phyloP scores from a whole-genome alignment of 140 eudicot species.

The Erigeron philadelphicus region DNA sequence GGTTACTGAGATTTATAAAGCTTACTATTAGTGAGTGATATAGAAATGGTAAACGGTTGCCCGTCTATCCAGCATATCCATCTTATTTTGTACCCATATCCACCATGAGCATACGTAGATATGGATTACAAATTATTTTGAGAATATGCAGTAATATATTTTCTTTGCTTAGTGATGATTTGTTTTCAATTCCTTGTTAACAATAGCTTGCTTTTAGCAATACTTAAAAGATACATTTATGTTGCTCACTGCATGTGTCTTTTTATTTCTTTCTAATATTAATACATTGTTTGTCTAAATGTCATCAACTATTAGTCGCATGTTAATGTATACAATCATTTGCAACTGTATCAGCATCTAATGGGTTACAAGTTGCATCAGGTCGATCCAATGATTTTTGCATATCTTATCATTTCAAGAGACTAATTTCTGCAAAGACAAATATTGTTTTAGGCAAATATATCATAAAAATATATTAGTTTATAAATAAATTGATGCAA shows the following conservation, averaged over 20 bases:
- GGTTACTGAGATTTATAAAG: no score
- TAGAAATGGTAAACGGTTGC: neutral
- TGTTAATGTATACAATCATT: neutral
- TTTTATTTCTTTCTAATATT: neutral
- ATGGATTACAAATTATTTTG: neutral
- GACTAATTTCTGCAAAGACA: neutral
- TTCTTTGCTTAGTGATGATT: neutral
- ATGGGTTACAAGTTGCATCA: neutral
- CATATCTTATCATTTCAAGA: neutral
- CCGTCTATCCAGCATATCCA: neutral
- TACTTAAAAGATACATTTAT: neutral
- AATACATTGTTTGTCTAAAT: neutral
- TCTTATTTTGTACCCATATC: neutral
- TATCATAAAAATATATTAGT: neutral
- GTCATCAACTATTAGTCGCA: neutral
- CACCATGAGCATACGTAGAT: conserved; percentile 4
- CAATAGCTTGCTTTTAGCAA: neutral
- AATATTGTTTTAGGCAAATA: no score
- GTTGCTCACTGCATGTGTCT: neutral
- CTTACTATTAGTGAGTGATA: neutral
- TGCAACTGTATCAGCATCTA: neutral
- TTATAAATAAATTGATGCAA: neutral
- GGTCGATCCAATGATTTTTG: neutral
- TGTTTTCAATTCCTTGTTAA: neutral
- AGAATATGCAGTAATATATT: neutral